phyloP scores from a whole-genome alignment of 2,329 filamentous ascomycete genomes.

The Amphichorda felina region DNA sequence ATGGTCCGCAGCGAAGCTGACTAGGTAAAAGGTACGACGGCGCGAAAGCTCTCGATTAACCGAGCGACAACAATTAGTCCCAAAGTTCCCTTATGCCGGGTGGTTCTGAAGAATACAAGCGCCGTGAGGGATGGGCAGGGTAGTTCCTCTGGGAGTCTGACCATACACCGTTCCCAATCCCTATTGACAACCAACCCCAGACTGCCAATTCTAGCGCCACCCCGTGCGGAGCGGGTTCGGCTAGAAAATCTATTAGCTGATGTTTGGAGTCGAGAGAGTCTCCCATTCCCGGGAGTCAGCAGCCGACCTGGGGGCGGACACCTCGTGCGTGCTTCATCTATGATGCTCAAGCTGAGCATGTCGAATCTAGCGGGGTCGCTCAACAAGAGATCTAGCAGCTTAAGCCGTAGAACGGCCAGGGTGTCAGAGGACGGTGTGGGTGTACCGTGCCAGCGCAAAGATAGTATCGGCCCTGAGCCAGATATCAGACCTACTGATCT shows the following conservation, averaged over 20 bases:
- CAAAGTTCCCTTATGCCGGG: conserved; percentile 56
- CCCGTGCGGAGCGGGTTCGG: conserved; percentile 62
- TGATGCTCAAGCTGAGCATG: conserved; percentile 81
- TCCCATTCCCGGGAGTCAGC: conserved; percentile 78
- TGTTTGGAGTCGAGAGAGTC: conserved; percentile 69
- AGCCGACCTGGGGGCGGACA: conserved; percentile 53
- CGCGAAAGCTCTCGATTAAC: conserved; percentile 66
- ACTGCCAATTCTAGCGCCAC: conserved; percentile 60
- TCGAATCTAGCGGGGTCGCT: conserved; percentile 70
- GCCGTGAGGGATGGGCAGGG: conserved; percentile 44
- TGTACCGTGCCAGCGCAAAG: too few species aligned
- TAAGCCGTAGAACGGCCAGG: conserved; percentile 11
- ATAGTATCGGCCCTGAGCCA: too few species aligned
- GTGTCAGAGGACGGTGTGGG: background rate
- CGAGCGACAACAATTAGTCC: conserved; percentile 63
- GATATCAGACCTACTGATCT: too few species aligned
- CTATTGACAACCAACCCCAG: conserved; percentile 55
- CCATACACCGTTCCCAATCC: conserved; percentile 69
- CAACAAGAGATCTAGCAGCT: conserved; percentile 55
- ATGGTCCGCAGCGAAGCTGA: background rate
- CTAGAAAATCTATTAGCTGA: conserved; percentile 65
- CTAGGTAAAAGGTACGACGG: conserved; percentile 38
- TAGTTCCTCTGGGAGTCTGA: conserved; percentile 26
- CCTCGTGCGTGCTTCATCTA: conserved; percentile 67
- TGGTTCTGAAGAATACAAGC: conserved; percentile 80